Evolutionary conservation across 2,329 filamentous ascomycete genomes (phyloP).

Genomic region (Polychaeton citri): DNA sequence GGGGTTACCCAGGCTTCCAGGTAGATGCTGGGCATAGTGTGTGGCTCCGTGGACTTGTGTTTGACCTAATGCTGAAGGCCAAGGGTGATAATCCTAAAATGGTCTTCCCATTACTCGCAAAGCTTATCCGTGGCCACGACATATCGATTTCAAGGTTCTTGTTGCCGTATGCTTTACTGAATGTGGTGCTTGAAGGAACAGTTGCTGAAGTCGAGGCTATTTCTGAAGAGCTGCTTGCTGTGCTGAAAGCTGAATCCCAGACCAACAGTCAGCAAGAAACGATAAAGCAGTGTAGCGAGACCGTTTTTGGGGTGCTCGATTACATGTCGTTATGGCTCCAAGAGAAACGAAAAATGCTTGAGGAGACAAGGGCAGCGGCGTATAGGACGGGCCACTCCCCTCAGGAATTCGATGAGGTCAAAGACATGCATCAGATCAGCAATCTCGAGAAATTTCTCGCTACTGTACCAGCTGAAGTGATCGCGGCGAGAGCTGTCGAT

Average conservation of each 20-base stretch:
- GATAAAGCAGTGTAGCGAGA: constrained; percentile 78
- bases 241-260: constrained; percentile 54
- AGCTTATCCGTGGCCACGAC: constrained; percentile 76
- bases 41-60: constrained; percentile 71
- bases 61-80: constrained; percentile 67
- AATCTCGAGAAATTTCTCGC: constrained; percentile 60
- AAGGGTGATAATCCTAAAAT: constrained; percentile 61
- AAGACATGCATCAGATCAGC: constrained; percentile 40
- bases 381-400: constrained; percentile 30
- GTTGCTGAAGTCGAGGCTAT: constrained; percentile 52
- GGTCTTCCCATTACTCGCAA: constrained; percentile 68
- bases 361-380: constrained; percentile 27
- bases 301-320: constrained; percentile 79
- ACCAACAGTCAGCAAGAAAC: constrained; percentile 51
- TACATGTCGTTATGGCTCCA: constrained; percentile 87
- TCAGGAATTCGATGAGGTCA: constrained; percentile 37
- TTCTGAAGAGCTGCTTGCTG: constrained; percentile 56
- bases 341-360: constrained; percentile 47
- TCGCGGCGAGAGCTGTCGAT: constrained; percentile 75
- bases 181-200: constrained; percentile 63
- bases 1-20: constrained; percentile 63
- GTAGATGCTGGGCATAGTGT: constrained; percentile 54
- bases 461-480: constrained; percentile 56
- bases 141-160: constrained; percentile 76
- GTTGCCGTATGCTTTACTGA: constrained; percentile 73